These are phyloP conservation scores for Noccaea caerulescens DNA, from an alignment of 345 rosid species.

Conservation along the genomic window DNA sequence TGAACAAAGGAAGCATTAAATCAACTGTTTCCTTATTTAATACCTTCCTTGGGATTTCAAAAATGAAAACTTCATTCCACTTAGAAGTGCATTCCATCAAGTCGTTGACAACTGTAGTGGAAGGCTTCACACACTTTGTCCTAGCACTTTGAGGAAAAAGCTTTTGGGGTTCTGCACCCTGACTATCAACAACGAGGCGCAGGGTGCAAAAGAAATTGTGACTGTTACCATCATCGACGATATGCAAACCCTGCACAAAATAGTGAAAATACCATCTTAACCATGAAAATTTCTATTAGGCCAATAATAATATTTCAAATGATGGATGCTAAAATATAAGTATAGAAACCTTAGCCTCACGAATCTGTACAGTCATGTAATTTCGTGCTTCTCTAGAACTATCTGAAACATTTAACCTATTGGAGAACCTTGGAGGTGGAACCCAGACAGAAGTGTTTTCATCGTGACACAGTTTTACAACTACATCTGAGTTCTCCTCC, in stretches of 20 bases:
- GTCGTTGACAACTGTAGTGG: conserved; percentile 47
- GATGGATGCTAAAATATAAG: conserved; percentile 7
- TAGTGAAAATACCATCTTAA: conserved; percentile 30
- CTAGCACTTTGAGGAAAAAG: conserved; percentile 96
- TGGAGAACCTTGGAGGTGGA: conserved; percentile 95
- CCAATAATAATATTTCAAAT: conserved; percentile 5
- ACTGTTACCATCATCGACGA: conserved; percentile 87
- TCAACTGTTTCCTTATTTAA: conserved; percentile 14
- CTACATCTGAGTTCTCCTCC: conserved; percentile 63
- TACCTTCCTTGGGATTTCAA: conserved; percentile 94
- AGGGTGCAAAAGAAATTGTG: conserved; percentile 90
- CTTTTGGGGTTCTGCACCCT: conserved; percentile 84
- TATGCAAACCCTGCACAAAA: conserved; percentile 72
- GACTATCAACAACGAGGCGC: conserved; percentile 81
- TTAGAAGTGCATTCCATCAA: conserved; percentile 60
- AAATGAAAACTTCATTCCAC: conserved; percentile 96
- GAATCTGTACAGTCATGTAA: conserved; percentile 74
- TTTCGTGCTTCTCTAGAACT: conserved; percentile 73
- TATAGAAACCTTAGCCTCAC: conserved; percentile 82
- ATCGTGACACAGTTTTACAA: conserved; percentile 63
- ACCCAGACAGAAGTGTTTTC: conserved; percentile 73
- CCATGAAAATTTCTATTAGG: conserved; percentile 9
- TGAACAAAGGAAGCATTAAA: conserved; percentile 19
- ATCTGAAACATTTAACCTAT: conserved; percentile 80
- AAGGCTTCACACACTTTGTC: conserved; percentile 93